Evolutionary conservation across 345 rosid genomes (phyloP), one percentile per base, ranked within the genome.

Genomic region (Lumnitzera racemosa): DNA sequence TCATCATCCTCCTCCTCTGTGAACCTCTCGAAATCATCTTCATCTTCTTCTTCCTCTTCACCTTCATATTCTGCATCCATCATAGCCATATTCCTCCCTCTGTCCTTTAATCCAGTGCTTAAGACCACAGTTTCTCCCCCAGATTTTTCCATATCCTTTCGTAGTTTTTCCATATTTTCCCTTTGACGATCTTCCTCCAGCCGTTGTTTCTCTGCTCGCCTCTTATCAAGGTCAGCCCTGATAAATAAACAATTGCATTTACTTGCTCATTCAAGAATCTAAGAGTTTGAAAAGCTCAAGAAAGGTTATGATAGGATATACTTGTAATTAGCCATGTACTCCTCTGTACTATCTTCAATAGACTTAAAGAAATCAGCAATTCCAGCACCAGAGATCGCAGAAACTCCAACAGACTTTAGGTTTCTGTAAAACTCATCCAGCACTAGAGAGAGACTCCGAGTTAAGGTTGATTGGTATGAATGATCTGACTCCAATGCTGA

Each of bases 181-280:
- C 43, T 57, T 48, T 63, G 46, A 20, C 72, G 66, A 24, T 61
- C 67, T 57, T 68, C 72, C 57, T 68, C 72, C 47, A 68, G 12
- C 25, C 58, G 67, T 50, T 52, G 58, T 51, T 62, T 68, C 61
- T 68, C 72, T 25, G 16, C 67, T 51, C 58, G 61, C 25, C 72
- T 62, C 58, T 68, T 68, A 53, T 68, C 72, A 50, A 68, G 72
- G 49, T 68, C 72, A 46, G 72, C 62, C 62, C 72, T 68, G 53
- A 43, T 16, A 15, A 53, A 36, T 36, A 24, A 20, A 53, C 31
- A 53, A 53, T 4, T 12, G 23, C 20, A 51, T 53, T 15, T 23
- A 23, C 36, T 23, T 53, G 27, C 29, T 11, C 15, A 52, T 8
- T 52, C 25, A 16, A n/a, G 24, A 52, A 13, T n/a, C 55, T 52